Evolutionary conservation across 768 basidiomycete genomes (phyloP), one percentile per base, ranked within the genome.

Genomic region (Amanita rubescens): DNA sequence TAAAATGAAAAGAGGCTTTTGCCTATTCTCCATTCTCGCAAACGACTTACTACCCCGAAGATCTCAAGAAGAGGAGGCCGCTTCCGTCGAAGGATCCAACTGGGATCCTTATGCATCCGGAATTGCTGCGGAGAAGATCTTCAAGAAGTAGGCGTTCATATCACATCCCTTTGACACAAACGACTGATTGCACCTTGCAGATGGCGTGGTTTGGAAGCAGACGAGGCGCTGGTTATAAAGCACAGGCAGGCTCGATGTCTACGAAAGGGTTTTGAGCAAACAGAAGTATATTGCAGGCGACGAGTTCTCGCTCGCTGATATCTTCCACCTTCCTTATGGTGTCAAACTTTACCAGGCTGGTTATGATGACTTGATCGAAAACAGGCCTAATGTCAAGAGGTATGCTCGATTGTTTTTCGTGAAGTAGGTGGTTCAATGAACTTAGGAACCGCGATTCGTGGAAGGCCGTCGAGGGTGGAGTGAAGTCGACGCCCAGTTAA

Each of bases 221-320:
- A 78, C 62, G 58, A 66, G 49, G 66, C 24, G 0, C 54, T 57
- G 37, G 65, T 67, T 15, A 59, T 66, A 48, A 58, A 57, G 10
- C 58, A 60, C 17, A 59, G 66, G 70, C 35, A 77, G 71, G 56
- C 69, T 85, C 17, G 72, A 75, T 24, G 79, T 64, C 1, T 85
- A 84, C 63, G 82, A 85, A 24, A 52, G 58, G 10, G 78, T 85
- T 51, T 69, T 87, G 27, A 62, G 71, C 19, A 82, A 80, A 63
- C 75, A 78, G 55, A 74, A 72, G 58, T 84, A 79, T 62, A 60
- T 84, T 32, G 79, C 74, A 15, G 82, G 82, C 0, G 69, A 84
- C 60, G 80, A 65, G 17, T 17, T 85, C 49, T 81, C 80, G 6
- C 67, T 84, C 1, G 80, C 77, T 2, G 84, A 85, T 59, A 69